Evolutionary conservation across 805 yeast species (phyloP), one percentile per base, ranked within the genome.

Genomic region (Candida broadrunensis): DNA sequence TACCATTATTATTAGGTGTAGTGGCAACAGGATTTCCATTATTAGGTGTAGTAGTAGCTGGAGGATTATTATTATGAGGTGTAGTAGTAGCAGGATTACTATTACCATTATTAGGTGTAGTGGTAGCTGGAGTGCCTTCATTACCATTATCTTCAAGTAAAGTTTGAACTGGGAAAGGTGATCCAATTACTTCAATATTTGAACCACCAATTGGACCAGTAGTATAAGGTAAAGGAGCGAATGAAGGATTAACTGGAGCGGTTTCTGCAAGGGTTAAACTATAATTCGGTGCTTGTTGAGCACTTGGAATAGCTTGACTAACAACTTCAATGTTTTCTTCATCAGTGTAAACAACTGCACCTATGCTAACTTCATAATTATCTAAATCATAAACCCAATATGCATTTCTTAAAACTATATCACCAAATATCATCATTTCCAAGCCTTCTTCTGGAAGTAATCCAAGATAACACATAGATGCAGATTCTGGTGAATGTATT

Each of bases 341-440:
- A 21, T 21, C 25, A 21, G 9, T 21, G 11, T 21, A 11, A 21
- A 21, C 25, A 21, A 21, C 25, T 7, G 6, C 11, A 7, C 25
- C 85, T 54, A 84, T 48, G 2, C 85, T 78, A 26, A 84, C 62
- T 49, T 75, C 70, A 33, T 59, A 58, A 50, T 73, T 72, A 20
- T 80, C 86, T 37, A 81, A 59, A 56, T 85, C 83, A 58, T 74
- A 81, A 15, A 81, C 86, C 21, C 80, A 69, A 56, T 82, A 84
- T 2, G 82, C 81, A 41, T 76, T 71, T 39, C 86, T 70, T 46
- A 85, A 60, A 54, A 85, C 75, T 33, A 75, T 72, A 53, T 82
- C 88, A 11, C 91, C 93, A 23, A 85, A 63, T 37, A 80, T 69
- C 20, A 3, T 2, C 15, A 15, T 24, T 13, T 16, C 24, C 9